These are phyloP conservation scores for Suillus ampliporus DNA, from an alignment of 768 basidiomycete genomes.

Conservation along the genomic window DNA sequence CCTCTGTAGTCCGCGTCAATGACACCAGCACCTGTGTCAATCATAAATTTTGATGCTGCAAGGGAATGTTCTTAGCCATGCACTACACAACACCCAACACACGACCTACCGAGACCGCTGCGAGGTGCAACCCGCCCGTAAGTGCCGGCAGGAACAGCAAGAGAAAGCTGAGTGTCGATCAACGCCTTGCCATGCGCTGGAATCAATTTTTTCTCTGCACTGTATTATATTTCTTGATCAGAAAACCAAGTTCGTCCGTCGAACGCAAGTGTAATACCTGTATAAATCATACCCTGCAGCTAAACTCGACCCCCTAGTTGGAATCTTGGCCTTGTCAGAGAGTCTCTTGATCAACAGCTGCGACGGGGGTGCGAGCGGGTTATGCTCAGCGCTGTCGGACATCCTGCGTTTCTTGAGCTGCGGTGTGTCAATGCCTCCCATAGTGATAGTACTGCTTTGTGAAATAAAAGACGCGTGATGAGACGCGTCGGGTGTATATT, in stretches of 20 bases:
- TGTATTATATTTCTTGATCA: conserved; percentile 35
- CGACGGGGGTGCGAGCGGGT: conserved; percentile 43
- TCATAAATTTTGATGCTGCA: conserved; percentile 94
- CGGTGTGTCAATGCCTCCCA: conserved; percentile 35
- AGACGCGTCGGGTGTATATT: conserved; percentile 25
- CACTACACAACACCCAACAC: conserved; percentile 2
- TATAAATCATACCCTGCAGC: conserved; percentile 97
- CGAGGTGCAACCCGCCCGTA: conserved; percentile 98
- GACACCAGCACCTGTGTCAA: conserved; percentile 97
- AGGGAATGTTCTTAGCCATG: conserved; percentile 6
- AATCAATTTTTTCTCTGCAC: conserved; percentile 83
- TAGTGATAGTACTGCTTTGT: conserved; percentile 2
- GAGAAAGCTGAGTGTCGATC: conserved; percentile 88
- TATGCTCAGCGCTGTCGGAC: conserved; percentile 43
- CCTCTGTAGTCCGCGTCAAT: conserved; percentile 98
- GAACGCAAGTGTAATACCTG: conserved; percentile 52
- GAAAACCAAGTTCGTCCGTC: too few relatives aligned
- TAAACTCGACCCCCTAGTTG: conserved; percentile 84
- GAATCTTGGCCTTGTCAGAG: conserved; percentile 80
- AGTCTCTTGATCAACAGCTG: conserved; percentile 84
- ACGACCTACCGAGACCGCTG: conserved; percentile 83
- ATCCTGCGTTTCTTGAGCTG: conserved; percentile 67
- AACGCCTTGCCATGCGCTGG: conserved; percentile 93
- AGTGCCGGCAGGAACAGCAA: conserved; percentile 91
- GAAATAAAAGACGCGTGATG: conserved; percentile 19